phyloP scores from a whole-genome alignment of 352 stramenopile species.

The Saprolegnia parasitica region DNA sequence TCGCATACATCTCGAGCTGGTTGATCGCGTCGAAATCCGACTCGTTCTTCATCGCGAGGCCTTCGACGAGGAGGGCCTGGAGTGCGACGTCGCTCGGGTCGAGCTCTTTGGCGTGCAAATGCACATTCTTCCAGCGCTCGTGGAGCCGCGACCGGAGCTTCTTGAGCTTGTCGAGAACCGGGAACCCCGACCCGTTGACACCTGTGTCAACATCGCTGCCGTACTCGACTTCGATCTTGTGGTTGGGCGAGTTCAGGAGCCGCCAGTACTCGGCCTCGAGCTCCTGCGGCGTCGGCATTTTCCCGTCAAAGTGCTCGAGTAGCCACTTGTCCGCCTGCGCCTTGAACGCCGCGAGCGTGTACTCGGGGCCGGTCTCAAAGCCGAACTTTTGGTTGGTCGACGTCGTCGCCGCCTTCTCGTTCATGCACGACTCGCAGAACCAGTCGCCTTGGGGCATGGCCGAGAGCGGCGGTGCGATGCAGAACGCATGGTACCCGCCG shows the following conservation, averaged over 20 bases:
- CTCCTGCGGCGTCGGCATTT: slow-evolving; percentile 32
- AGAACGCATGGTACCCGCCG: slow-evolving; percentile 77
- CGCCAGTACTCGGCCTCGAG: slow-evolving; percentile 89
- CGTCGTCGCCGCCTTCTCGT: slow-evolving; percentile 40
- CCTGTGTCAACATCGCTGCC: slow-evolving; percentile 90
- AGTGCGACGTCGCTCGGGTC: slow-evolving; percentile 18
- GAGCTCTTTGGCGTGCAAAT: not conserved
- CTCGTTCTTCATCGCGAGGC: slow-evolving; percentile 18
- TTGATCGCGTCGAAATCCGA: slow-evolving; percentile 21
- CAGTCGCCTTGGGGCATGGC: slow-evolving; percentile 66
- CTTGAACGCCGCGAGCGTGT: slow-evolving; percentile 77
- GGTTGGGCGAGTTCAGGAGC: slow-evolving; percentile 65
- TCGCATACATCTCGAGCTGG: slow-evolving; percentile 65
- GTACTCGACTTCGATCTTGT: slow-evolving; percentile 87
- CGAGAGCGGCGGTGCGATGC: slow-evolving; percentile 49
- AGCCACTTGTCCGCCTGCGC: slow-evolving; percentile 81
- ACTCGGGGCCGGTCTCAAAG: slow-evolving; percentile 79
- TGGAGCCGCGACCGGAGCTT: slow-evolving; percentile 17
- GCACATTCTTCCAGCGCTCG: slow-evolving; percentile 16
- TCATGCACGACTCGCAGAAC: slow-evolving; percentile 71
- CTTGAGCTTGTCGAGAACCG: slow-evolving; percentile 40
- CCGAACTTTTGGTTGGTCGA: slow-evolving; percentile 65
- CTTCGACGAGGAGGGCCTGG: slow-evolving; percentile 1
- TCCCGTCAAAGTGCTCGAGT: slow-evolving; percentile 57
- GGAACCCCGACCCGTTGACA: slow-evolving; percentile 82